Evolutionary conservation across 345 rosid species (phyloP).

Genomic region (Kandelia obovata): DNA sequence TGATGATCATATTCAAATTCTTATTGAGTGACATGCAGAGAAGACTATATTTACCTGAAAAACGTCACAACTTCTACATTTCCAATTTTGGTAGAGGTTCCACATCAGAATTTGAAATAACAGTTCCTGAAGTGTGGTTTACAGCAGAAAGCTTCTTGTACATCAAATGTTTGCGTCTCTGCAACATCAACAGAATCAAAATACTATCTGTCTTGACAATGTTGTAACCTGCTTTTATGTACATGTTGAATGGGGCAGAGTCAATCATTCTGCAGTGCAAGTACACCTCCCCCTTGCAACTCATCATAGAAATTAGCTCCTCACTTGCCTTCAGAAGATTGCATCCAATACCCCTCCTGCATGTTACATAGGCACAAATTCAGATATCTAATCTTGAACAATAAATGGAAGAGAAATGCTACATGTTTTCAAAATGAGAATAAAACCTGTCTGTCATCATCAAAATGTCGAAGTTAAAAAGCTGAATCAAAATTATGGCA

Average conservation of each 20-base stretch:
- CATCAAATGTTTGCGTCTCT: constrained; percentile 94
- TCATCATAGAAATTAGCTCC: constrained; percentile 64
- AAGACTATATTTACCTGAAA: neutral
- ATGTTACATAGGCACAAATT: constrained; percentile 18
- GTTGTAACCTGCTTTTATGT: constrained; percentile 75
- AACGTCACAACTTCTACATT: constrained; percentile 21
- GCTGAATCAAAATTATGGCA: no score
- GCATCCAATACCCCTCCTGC: constrained; percentile 91
- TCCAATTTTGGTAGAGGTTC: constrained; percentile 37
- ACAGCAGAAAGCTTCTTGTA: constrained; percentile 55
- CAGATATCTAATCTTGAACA: constrained; percentile 5
- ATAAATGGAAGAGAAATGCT: constrained; percentile 1
- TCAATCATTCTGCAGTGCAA: constrained; percentile 94
- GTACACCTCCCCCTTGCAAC: constrained; percentile 56
- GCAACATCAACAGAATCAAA: constrained; percentile 65
- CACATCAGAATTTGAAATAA: constrained; percentile 31
- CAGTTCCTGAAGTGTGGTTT: constrained; percentile 21
- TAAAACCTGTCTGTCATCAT: no score
- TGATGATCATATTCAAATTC: neutral
- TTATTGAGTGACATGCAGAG: neutral
- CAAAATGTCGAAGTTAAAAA: no score
- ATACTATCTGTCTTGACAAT: constrained; percentile 29
- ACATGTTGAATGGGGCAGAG: constrained; percentile 82
- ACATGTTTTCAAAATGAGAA: neutral
- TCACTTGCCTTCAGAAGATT: constrained; percentile 90